Evolutionary conservation across 805 yeast genomes (phyloP).

Genomic region (Clavispora fructus): DNA sequence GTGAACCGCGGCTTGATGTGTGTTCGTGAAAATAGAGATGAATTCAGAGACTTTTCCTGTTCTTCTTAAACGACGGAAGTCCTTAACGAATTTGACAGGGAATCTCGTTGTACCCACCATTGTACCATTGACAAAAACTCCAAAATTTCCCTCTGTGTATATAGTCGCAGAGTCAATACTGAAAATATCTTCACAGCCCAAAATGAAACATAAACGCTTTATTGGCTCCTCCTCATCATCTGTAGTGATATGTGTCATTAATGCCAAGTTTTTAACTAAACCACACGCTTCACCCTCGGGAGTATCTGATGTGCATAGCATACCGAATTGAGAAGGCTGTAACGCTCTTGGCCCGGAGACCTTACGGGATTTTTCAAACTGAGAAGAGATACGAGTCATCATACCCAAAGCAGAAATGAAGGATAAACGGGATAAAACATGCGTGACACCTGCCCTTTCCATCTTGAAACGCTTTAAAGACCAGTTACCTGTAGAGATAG

Average conservation of each 20-base stretch:
- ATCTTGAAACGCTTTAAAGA: conserved; percentile 96
- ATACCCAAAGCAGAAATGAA: conserved; percentile 95
- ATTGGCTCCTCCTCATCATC: conserved; percentile 96
- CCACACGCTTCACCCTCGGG: conserved; percentile 99
- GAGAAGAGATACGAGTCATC: conserved; percentile 99
- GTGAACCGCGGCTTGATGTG: conserved; percentile 89
- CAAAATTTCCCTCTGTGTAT: conserved; percentile 72
- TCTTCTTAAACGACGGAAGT: conserved; percentile 78
- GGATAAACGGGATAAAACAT: conserved; percentile 84
- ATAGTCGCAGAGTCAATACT: conserved; percentile 78
- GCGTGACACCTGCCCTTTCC: conserved; percentile 99
- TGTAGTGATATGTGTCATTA: conserved; percentile 98
- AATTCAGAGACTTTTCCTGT: conserved; percentile 83
- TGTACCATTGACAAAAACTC: conserved; percentile 91
- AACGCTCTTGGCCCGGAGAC: conserved; percentile 98
- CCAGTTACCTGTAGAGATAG: conserved; percentile 99
- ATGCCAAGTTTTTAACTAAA: conserved; percentile 89
- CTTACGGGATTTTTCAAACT: conserved; percentile 94
- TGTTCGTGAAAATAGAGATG: conserved; percentile 83
- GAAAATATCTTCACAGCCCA: conserved; percentile 87
- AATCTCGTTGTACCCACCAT: conserved; percentile 83
- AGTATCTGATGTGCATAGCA: conserved; percentile 97
- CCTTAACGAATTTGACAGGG: conserved; percentile 74
- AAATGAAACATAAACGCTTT: conserved; percentile 62
- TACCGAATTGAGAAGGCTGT: conserved; percentile 98